Conservation (phyloP, 495 filamentous ascomycete species). For the Penicillium paradoxum region DNA sequence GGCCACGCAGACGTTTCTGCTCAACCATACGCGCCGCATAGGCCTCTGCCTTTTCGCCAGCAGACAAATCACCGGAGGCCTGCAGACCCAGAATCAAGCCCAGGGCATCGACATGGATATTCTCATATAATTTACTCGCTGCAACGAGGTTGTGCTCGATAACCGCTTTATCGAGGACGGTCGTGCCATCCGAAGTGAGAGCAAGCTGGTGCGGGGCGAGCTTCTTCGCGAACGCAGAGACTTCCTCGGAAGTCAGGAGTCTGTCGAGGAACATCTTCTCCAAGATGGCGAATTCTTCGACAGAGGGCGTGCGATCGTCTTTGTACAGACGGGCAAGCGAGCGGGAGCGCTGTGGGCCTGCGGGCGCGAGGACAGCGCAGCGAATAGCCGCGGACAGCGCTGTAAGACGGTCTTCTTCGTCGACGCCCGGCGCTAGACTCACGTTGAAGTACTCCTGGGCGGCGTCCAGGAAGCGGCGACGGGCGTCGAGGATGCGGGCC, state of each 20-base stretch:
- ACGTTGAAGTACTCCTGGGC: constrained; percentile 81
- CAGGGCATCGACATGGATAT: constrained; percentile 77
- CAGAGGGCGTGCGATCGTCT: constrained; percentile 73
- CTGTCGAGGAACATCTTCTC: constrained; percentile 98
- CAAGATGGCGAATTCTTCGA: constrained; percentile 80
- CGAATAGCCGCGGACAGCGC: constrained; percentile 85
- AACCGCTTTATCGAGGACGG: constrained; percentile 90
- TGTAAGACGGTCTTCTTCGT: constrained; percentile 78
- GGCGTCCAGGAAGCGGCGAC: constrained; percentile 87
- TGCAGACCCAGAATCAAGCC: constrained; percentile 67
- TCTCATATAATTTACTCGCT: constrained; percentile 79
- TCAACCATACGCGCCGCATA: constrained; percentile 95
- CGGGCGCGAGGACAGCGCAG: constrained; percentile 90
- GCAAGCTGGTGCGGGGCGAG: constrained; percentile 87
- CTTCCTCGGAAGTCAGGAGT: constrained; percentile 72
- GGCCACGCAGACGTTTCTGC: constrained; percentile 77
- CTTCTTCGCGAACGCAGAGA: constrained; percentile 74
- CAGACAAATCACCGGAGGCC: constrained; percentile 39
- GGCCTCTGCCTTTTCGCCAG: constrained; percentile 78
- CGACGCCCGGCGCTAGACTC: constrained; percentile 66
- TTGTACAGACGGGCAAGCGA: constrained; percentile 83
- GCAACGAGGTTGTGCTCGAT: constrained; percentile 93
- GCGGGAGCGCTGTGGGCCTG: constrained; percentile 77
- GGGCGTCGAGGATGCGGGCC: constrained; percentile 87
- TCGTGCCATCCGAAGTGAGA: constrained; percentile 79